Base-by-base conservation (phyloP, 192 early-diverging fungal species). In the Dimargaris cristalligena region DNA sequence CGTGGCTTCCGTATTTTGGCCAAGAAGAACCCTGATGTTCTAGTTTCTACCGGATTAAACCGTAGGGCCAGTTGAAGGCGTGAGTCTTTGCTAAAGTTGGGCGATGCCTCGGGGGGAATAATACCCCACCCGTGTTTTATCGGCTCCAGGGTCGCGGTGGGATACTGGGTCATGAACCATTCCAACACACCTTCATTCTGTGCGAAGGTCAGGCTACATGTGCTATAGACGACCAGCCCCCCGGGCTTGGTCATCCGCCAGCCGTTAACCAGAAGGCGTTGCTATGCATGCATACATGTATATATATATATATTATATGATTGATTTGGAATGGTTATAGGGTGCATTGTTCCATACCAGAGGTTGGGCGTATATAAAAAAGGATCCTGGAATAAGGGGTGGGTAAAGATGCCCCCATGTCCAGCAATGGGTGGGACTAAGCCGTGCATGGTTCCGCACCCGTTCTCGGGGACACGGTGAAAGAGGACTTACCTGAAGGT, bases 181-280 rank as follows among this genome's bases (percentile, higher is more conserved):
- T 64, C 75, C 1, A 98, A 67, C 29, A 92, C 78, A 31, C 79
- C 80, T 63, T 97, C 94, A 65, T 97, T 95, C 63, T 97, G 94
- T 23, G 70, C 67, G 11, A 71, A 60, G 0, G 89, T 78, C 16
- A 89, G 67, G 18, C 81, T 86, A 64, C 89, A 91, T 0, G 87
- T 89, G 62, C 86, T 89, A 69, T 98, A 98, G 3, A 95, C 88
- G 54, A 95, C 66, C 4, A 88, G 65, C 0, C 92, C 92, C 28
- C 81, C 86, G 0, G 76, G 67, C 54, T 78, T 81, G 16, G 91
- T 68, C 60, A 93, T 59, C 16, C 71, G 65, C 75, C 86, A 91
- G 2, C 84, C 92, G 60, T 88, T 90, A 32, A 73, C 66, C 32
- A 94, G 67, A 2, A 97, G 71, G 34, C 66, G 55, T 8, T 78